Evolutionary conservation across 805 yeast genomes (phyloP), one percentile per base, ranked within the genome.

Genomic region (Debaryomyces prosopidis): DNA sequence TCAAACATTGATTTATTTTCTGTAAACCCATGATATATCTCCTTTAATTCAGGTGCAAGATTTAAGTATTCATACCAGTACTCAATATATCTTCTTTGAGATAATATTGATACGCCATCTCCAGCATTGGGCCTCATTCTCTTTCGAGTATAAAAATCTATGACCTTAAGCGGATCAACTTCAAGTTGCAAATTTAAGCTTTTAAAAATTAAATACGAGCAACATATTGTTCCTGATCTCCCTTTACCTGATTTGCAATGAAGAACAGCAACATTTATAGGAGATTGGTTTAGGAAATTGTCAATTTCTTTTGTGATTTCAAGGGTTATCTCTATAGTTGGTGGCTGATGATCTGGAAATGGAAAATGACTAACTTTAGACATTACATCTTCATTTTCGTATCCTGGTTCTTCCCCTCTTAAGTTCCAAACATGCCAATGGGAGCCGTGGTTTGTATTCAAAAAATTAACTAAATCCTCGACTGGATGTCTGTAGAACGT

Each of bases 241-340:
- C 98, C 98, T 63, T 89, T 90, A 0, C 98, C 98, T 51, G 88
- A 87, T 57, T 86, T 83, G 60, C 98, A 92, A 60, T 92, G 97
- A 6, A 92, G 62, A 0, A 87, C 74, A 0, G 87, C 90, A 2
- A 85, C 82, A 44, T 77, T 73, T 0, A 63, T 46, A 0, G 65
- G 53, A 16, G 61, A 52, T 12, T 36, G 34, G 1, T 50, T 37
- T 19, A 86, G 55, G 50, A 65, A 84, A 0, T 49, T 51, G 35
- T 72, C 63, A 6, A 90, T 76, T 1, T 73, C 75, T 12, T 62
- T 58, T 0, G 82, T 69, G 3, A 77, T 58, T 2, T 58, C 52
- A 3, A 77, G 59, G 8, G 91, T 56, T n/a, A 76, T 53, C 1
- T 62, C 47, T 39, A 91, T 75, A 1, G 89, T 77, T 0, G 96